phyloP scores from a whole-genome alignment of 2,329 filamentous ascomycete genomes.

The Fusarium heterosporum region DNA sequence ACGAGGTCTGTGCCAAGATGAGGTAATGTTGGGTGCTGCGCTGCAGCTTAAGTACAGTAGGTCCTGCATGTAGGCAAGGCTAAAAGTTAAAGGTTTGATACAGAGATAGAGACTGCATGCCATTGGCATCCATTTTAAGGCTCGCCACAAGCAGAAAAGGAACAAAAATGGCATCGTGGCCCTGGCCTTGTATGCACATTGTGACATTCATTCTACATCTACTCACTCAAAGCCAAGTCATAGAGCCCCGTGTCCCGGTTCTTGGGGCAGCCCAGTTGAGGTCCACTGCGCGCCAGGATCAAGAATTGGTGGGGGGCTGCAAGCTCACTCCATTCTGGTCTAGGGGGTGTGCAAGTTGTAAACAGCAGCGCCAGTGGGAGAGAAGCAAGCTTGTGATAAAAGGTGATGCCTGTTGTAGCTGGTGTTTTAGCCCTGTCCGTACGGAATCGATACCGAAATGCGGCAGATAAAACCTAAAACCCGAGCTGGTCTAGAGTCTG shows the following conservation, averaged over 20 bases:
- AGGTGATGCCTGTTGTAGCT: slow-evolving; percentile 9
- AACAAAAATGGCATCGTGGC: slow-evolving; percentile 7
- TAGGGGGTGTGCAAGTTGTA: slow-evolving; percentile 21
- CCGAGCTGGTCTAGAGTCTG: slow-evolving; percentile 16
- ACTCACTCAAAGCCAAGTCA: not conserved
- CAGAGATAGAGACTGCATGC: not conserved
- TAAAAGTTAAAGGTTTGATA: slow-evolving; percentile 20
- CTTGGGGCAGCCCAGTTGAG: slow-evolving; percentile 41
- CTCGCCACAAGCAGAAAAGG: not conserved
- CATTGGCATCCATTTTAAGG: not conserved
- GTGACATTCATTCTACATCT: no score
- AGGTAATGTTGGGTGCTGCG: slow-evolving; percentile 16
- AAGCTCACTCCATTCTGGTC: not conserved
- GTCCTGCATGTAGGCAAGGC: not conserved
- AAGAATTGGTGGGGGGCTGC: slow-evolving; percentile 35
- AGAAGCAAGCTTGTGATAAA: slow-evolving; percentile 29
- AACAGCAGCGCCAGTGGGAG: slow-evolving; percentile 1
- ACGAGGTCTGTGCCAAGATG: slow-evolving; percentile 25
- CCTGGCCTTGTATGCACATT: not conserved
- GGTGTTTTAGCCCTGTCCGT: slow-evolving; percentile 31
- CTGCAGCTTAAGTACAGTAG: not conserved
- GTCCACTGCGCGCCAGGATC: slow-evolving; percentile 36
- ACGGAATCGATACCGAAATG: slow-evolving; percentile 45
- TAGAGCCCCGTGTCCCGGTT: slow-evolving; percentile 46
- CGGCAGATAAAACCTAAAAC: slow-evolving; percentile 42